Conservation (phyloP, 1,284 basidiomycete genomes). For the Ustilago tritici region DNA sequence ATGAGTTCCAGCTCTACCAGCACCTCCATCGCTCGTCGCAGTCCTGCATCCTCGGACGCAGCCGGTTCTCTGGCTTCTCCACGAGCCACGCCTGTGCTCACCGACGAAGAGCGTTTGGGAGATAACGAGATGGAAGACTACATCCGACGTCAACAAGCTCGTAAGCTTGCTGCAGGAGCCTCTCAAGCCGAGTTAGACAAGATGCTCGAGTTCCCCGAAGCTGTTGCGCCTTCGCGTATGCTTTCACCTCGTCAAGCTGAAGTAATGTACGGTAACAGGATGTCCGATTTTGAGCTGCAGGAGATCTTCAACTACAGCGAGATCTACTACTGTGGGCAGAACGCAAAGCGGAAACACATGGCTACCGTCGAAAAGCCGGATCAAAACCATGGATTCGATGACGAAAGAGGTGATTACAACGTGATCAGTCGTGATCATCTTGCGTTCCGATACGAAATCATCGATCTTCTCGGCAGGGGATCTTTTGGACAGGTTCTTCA, state of each 20-base stretch:
- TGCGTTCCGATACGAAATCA: slow-evolving; percentile 93
- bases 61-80: slow-evolving; percentile 20
- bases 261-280: slow-evolving; percentile 70
- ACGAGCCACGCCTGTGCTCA: slow-evolving; percentile 31
- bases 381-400: slow-evolving; percentile 97
- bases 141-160: slow-evolving; percentile 87
- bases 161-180: slow-evolving; percentile 82
- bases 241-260: slow-evolving; percentile 76
- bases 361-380: slow-evolving; percentile 76
- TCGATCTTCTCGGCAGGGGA: slow-evolving; percentile 93
- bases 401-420: slow-evolving; percentile 96
- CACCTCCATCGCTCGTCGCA: slow-evolving; percentile 27
- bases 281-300: slow-evolving; percentile 80
- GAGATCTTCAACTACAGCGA: slow-evolving; percentile 89
- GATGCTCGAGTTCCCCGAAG: slow-evolving; percentile 91
- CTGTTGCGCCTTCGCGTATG: slow-evolving; percentile 79
- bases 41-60: slow-evolving; percentile 39
- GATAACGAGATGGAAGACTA: slow-evolving; percentile 98
- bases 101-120: slow-evolving; percentile 82
- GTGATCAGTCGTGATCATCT: slow-evolving; percentile 92
- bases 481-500: slow-evolving; percentile 98
- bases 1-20: slow-evolving; percentile 17
- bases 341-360: slow-evolving; percentile 60
- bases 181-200: slow-evolving; percentile 88
- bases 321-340: slow-evolving; percentile 83